Conservation (phyloP, 352 stramenopile species). For the Phytophthora meadii region DNA sequence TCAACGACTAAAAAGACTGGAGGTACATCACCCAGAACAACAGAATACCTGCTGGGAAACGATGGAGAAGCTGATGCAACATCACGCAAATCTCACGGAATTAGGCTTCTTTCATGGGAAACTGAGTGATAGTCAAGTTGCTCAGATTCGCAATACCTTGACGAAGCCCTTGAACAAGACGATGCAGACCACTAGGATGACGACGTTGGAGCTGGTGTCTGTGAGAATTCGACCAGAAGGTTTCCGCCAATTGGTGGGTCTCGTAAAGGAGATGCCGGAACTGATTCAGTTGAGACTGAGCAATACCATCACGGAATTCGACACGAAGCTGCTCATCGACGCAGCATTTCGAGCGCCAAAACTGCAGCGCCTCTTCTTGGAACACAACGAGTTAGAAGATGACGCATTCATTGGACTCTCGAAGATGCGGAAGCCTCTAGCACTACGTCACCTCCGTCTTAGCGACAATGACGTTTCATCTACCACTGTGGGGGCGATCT, state of each 20-base stretch:
- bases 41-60: conserved; percentile 58
- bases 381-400: conserved; percentile 84
- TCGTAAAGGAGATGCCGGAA: conserved; percentile 46
- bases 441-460: conserved; percentile 58
- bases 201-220: conserved; percentile 70
- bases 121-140: conserved; percentile 52
- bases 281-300: conserved; percentile 63
- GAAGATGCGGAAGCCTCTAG: conserved; percentile 25
- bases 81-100: conserved; percentile 43
- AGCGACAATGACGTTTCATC: conserved; percentile 68
- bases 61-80: conserved; percentile 40
- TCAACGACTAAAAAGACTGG: conserved; percentile 51
- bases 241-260: conserved; percentile 52
- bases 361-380: conserved; percentile 62
- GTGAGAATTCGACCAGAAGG: conserved; percentile 60
- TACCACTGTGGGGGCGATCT: conserved; percentile 53
- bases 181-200: conserved; percentile 31
- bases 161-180: conserved; percentile 16
- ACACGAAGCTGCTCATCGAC: conserved; percentile 59
- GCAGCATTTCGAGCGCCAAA: conserved; percentile 39
- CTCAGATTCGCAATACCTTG: conserved; percentile 45
- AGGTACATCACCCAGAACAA: conserved; percentile 82
- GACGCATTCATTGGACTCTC: conserved; percentile 55
- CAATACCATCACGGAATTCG: conserved; percentile 66
- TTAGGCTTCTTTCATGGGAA: conserved; percentile 82